Base-by-base conservation (phyloP, 768 basidiomycete species). In the Naganishia antarctica region DNA sequence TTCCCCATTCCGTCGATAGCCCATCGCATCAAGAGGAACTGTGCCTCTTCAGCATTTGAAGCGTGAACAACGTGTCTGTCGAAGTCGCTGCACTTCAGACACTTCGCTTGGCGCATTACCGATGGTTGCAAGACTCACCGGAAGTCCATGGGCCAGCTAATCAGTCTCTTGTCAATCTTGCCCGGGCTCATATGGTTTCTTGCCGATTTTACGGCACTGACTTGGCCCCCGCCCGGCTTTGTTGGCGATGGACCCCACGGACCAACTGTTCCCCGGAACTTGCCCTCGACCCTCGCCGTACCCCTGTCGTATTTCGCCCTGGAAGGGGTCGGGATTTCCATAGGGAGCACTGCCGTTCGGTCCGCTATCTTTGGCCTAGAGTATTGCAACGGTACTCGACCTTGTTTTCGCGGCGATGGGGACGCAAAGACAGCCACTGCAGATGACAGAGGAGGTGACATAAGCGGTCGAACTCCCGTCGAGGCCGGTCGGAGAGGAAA, bases 1-100 rank as follows among this genome's bases (percentile, higher is more conserved):
- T 78, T 78, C 13, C 70, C 73, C 12, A 77, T 67, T 8, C 76
- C 76, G 53, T 77, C 74, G 5, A 71, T 64, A 0, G 72, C 71
- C 76, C 76, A 77, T 41, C 76, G 60, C 29, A 77, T 69, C 34
- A 77, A 66, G 21, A 77, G 60, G 43, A 76, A 75, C 8, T 70
- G 71, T 5, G 76, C 76, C 49, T 77, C 74, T 45, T 77, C 74
- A n/a, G 60, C 71, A 6, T 72, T 71, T 5, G 70, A 68, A 4
- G 76, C 74, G 46, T 75, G 74, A 40, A 74, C 73, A 37, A 75
- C 68, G 60, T 77, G 76, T 48, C 76, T 77, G 34, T 12, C 21
- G 37, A 37, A 28, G 4, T 16, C 9, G 4, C 28, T 7, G 25
- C 15, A 4, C 13, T 40, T 9, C 25, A 40, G 29, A 21, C 12